phyloP scores from a whole-genome alignment of 2,329 filamentous ascomycete species.

The Ophiostoma fasciatum region DNA sequence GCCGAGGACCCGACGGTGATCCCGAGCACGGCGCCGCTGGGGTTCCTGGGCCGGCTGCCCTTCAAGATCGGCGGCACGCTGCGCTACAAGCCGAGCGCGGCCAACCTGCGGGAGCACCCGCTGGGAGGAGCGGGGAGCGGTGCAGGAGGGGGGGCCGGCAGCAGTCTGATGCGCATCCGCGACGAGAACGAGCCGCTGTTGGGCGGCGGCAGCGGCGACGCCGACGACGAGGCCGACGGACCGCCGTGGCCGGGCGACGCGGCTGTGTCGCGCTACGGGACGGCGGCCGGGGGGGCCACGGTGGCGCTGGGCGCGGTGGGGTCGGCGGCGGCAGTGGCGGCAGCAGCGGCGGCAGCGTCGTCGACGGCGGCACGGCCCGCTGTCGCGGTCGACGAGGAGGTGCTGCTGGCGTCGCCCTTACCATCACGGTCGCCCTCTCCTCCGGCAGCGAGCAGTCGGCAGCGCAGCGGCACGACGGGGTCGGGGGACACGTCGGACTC shows the following conservation, averaged over 20 bases:
- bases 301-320: not conserved
- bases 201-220: slow-evolving; percentile 27
- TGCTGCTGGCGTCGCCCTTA: too few relatives aligned
- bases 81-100: slow-evolving; percentile 79
- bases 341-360: not conserved
- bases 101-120: slow-evolving; percentile 83
- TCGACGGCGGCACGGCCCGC: slow-evolving; percentile 5
- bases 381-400: too few relatives aligned
- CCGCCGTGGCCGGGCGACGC: too few relatives aligned
- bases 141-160: not conserved
- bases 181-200: slow-evolving; percentile 60
- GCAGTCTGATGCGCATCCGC: not conserved
- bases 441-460: slow-evolving; percentile 24
- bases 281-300: not conserved
- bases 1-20: slow-evolving; percentile 78
- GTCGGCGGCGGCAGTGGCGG: not conserved
- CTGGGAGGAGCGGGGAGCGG: slow-evolving; percentile 15
- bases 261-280: too few relatives aligned
- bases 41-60: slow-evolving; percentile 70
- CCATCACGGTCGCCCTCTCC: not conserved
- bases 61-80: slow-evolving; percentile 73
- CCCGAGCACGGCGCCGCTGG: slow-evolving; percentile 69
- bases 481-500: slow-evolving; percentile 77
- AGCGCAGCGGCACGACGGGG: slow-evolving; percentile 63
- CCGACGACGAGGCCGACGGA: too few relatives aligned